Evolutionary conservation across 1,284 basidiomycete genomes (phyloP), one percentile per base, ranked within the genome.

Genomic region (Sanghuangporus baumii): DNA sequence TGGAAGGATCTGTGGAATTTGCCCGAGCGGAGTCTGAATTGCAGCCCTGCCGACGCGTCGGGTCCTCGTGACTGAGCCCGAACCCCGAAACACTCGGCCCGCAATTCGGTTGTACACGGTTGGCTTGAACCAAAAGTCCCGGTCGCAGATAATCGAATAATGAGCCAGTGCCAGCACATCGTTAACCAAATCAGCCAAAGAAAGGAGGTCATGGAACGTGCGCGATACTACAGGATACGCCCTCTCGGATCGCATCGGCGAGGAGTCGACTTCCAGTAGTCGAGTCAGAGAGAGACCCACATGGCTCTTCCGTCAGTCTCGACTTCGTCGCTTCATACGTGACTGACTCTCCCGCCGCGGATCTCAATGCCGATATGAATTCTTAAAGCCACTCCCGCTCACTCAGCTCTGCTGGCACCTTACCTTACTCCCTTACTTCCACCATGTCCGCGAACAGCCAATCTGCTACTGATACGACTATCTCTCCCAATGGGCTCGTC

Each of bases 401-500:
- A 9, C 14, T 52, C 51, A 34, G 20, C 34, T n/a, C 34, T 54
- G 52, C 52, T 54, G 52, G 52, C 52, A 37, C 34, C 37, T 34
- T 51, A 6, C 11, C 50, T 37, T 54, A 54, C 9, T 34, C 52
- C 38, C 31, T n/a, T 11, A 37, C 34, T 36, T 16, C 52, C 20
- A 34, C 50, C 31, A 51, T 26, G 23, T 34, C 50, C 2, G 14
- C 50, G 50, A 51, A 26, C 14, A 43, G 12, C 20, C 50, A 31
- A 26, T 23, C 16, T n/a, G 36, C 12, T 14, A 38, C 18, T 23
- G 52, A 34, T 36, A 6, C 3, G 26, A 31, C 11, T n/a, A 6
- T 31, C 50, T 31, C 26, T 4, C 26, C 20, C 8, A 90, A 91
- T 72, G 83, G 82, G 52, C 77, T 93, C 23, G 75, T 93, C 60